Base-by-base conservation (phyloP, 2,329 filamentous ascomycete species). In the Huntiella decipiens region DNA sequence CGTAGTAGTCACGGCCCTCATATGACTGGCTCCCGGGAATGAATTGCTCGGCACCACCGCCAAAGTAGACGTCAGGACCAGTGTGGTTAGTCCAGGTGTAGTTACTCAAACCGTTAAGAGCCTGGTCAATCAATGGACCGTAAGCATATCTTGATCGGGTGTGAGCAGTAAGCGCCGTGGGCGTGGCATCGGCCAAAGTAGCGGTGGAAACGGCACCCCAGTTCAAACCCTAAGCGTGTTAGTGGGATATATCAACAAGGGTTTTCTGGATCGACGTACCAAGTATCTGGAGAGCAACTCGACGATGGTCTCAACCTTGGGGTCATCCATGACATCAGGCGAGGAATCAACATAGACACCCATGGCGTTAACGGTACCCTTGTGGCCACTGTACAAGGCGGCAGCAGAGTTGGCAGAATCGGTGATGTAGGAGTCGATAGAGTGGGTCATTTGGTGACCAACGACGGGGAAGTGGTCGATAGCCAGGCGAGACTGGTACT, bases 371-470 rank as follows among this genome's bases (percentile, higher is more conserved):
- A 88, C 82, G 0, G 76, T 81, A 56, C 74, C 80, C 69, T 91
- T 91, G 66, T 91, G 83, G 32, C 84, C 84, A 17, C 73, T 77
- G 64, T 88, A 91, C 13, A 91, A 66, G 12, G 83, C 81, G 38
- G 79, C 83, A 3, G 83, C 83, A 4, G 79, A 85, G 63, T 91
- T 91, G 61, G 84, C 84, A 50, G 79, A 84, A 60, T 91, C 83
- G 34, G 83, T 91, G 57, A 91, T 88, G 67, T 82, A 88, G 43
- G 69, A 77, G 63, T 88, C 82, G 56, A 91, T 74, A 1, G 82
- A 87, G 62, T 88, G 82, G 8, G 83, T 87, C 78, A 91, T 88
- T 63, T 88, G 83, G 60, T 92, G 84, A 15, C 84, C 84, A 8
- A 88, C 58, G n/a, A 87, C 73, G 2, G 84, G 83, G 62, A 91